Evolutionary conservation across 2,329 filamentous ascomycete genomes (phyloP).

Genomic region (Aulographum hederae): DNA sequence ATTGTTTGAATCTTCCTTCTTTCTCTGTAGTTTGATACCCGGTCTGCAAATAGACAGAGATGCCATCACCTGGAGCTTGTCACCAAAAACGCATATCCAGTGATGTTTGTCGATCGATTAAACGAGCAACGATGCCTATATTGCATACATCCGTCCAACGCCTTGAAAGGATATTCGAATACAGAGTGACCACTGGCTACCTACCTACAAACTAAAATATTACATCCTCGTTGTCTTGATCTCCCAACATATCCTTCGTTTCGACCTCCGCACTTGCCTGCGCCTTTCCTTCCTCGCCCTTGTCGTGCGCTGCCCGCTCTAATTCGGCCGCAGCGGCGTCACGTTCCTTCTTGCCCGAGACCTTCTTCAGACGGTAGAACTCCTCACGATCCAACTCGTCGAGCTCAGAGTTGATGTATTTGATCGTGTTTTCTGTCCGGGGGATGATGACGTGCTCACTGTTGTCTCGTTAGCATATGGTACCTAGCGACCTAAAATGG

Average conservation of each 20-base stretch:
- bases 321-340: conserved; percentile 23
- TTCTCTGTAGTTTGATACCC: too few species aligned
- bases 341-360: conserved; percentile 51
- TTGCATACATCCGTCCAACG: too few species aligned
- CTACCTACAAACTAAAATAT: too few species aligned
- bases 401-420: conserved; percentile 97
- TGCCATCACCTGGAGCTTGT: too few species aligned
- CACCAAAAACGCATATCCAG: too few species aligned
- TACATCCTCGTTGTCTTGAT: conserved; percentile 65
- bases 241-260: conserved; percentile 49
- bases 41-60: too few species aligned
- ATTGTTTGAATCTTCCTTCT: too few species aligned
- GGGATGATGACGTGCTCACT: conserved; percentile 93
- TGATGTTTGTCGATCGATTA: too few species aligned
- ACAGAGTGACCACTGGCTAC: too few species aligned
- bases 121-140: too few species aligned
- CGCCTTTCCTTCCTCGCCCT: conserved; percentile 21
- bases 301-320: conserved; percentile 17
- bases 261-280: conserved; percentile 7
- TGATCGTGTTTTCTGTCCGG: conserved; percentile 97
- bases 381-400: conserved; percentile 96
- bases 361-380: conserved; percentile 93
- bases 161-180: too few species aligned
- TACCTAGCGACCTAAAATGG: not conserved
- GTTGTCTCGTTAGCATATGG: conserved; percentile 8